Base-by-base conservation (phyloP, 2,329 filamentous ascomycete species). In the Amylocarpus encephaloides region DNA sequence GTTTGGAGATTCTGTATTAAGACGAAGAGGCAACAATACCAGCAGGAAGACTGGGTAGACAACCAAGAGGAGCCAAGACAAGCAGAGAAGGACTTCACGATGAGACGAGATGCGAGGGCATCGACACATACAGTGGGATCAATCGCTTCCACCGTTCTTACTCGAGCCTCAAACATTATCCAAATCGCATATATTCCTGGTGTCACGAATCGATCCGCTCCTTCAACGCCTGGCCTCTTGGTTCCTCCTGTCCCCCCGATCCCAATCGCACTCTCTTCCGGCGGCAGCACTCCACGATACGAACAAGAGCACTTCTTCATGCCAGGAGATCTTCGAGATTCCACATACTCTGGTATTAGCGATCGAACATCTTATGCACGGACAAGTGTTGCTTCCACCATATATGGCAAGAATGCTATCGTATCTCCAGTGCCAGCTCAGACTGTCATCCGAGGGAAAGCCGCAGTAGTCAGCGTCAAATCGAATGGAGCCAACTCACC, bases 151-250 rank as follows among this genome's bases (percentile, higher is more conserved):
- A 97, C 92, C 22, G 90, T 97, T 52, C 79, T 96, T 53, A 97
- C 93, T 15, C 84, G 93, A 55, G 93, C 93, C 43, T 97, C 93
- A 64, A 98, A 98, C 73, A 92, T 98, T 66, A 98, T 98, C 63
- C 93, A 97, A 71, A 98, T 98, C 70, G 93, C 93, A 49, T 98
- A 97, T 69, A 97, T 98, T 59, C 93, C 93, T 12, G 93, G 93
- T 53, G 91, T 97, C 62, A 96, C 89, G 53, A 96, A 96, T 71
- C 82, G 92, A 59, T 90, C 91, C 11, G 83, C 85, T 6, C 86
- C 88, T 5, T 84, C 86, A n/a, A 92, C 89, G 0, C 88, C 88
- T 2, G 83, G 82, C 35, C 73, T 89, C 16, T 78, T 92, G 45
- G 86, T 94, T 4, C 90, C 91, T n/a, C 92, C 92, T 0, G 91